A percentile compares a stretch with the other conserved stretches of the same genome.
phyloP scores from a whole-genome alignment of 768 basidiomycete genomes.

The Strobilomyces dryophilus region DNA sequence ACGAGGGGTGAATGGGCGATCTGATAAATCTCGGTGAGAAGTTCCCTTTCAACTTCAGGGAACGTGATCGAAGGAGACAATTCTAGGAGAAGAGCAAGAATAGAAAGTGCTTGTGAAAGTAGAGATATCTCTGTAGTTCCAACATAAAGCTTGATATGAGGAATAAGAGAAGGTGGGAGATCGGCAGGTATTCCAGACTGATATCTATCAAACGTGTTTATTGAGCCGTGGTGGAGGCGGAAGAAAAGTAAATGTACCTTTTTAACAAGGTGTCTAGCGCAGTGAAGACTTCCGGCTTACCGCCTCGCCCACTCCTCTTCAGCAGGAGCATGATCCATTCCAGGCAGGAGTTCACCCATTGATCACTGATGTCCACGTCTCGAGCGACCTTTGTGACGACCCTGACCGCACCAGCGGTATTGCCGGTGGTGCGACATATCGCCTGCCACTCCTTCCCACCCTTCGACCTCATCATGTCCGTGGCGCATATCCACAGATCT shows the following conservation, averaged over 20 bases:
- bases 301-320: conserved; percentile 71
- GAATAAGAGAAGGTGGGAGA: conserved; percentile 59
- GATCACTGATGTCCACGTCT: conserved; percentile 63
- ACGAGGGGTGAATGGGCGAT: conserved; percentile 79
- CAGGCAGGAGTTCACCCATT: conserved; percentile 79
- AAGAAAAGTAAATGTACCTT: conserved; percentile 40
- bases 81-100: conserved; percentile 65
- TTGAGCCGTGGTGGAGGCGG: not conserved
- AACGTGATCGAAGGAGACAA: conserved; percentile 63
- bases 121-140: conserved; percentile 73
- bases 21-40: conserved; percentile 60
- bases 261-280: conserved; percentile 70
- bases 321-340: conserved; percentile 73
- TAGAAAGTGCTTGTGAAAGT: conserved; percentile 65
- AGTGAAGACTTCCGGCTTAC: conserved; percentile 76
- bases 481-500: conserved; percentile 84
- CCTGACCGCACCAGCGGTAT: conserved; percentile 70
- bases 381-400: conserved; percentile 83
- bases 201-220: conserved; percentile 34
- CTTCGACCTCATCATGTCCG: conserved; percentile 61
- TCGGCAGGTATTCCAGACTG: conserved; percentile 46
- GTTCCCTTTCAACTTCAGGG: conserved; percentile 70
- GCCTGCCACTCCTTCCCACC: conserved; percentile 77
- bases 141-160: conserved; percentile 73
- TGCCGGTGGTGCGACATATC: conserved; percentile 66